phyloP scores from a whole-genome alignment of 2,329 filamentous ascomycete genomes.

The Pseudocercospora crystallina region DNA sequence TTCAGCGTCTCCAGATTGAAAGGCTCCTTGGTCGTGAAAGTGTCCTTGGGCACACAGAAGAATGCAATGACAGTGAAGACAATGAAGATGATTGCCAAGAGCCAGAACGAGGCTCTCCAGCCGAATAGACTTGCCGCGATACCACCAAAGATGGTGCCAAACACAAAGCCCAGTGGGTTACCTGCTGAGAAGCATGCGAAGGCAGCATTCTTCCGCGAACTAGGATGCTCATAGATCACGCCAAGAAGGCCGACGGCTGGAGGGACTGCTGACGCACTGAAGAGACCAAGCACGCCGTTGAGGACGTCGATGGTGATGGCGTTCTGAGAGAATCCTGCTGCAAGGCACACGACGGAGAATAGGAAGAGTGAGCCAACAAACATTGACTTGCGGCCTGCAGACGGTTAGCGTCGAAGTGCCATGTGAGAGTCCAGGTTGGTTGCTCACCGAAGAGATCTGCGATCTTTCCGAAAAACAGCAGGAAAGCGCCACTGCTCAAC shows the following conservation, averaged over 20 bases:
- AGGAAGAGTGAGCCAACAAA: slow-evolving; percentile 61
- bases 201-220: slow-evolving; percentile 62
- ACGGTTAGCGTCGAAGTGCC: not conserved
- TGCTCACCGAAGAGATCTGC: slow-evolving; percentile 60
- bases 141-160: slow-evolving; percentile 61
- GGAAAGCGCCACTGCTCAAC: slow-evolving; percentile 63
- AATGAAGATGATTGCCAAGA: slow-evolving; percentile 64
- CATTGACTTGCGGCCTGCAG: slow-evolving; percentile 55
- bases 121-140: slow-evolving; percentile 60
- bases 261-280: slow-evolving; percentile 62
- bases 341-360: slow-evolving; percentile 58
- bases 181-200: slow-evolving; percentile 64
- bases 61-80: slow-evolving; percentile 58
- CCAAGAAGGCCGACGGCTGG: slow-evolving; percentile 66
- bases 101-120: slow-evolving; percentile 64
- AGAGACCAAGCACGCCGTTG: slow-evolving; percentile 64
- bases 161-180: slow-evolving; percentile 58
- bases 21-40: slow-evolving; percentile 43
- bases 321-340: slow-evolving; percentile 60
- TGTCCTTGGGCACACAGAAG: slow-evolving; percentile 62
- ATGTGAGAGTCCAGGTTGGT: not conserved
- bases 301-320: slow-evolving; percentile 62
- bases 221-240: slow-evolving; percentile 61
- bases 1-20: slow-evolving; percentile 51
- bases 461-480: slow-evolving; percentile 65